Conservation (phyloP, 768 basidiomycete genomes). For the Tulasnella sp. region DNA sequence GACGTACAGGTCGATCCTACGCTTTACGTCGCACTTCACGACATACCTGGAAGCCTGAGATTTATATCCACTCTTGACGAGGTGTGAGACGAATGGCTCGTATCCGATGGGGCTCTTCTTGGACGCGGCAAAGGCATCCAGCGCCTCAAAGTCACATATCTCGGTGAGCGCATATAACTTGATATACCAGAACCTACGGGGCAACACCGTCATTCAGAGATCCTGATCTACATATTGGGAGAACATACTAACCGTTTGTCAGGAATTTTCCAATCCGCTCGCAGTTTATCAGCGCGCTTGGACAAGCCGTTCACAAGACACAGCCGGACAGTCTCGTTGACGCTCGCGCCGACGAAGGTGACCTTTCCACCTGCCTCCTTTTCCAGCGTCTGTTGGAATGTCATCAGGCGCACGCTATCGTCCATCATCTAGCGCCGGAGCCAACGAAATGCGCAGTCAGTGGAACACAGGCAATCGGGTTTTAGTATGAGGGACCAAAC, state of each 20-base stretch:
- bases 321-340: conserved; percentile 74
- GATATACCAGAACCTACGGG: conserved; percentile 94
- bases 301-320: conserved; percentile 69
- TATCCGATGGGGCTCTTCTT: conserved; percentile 93
- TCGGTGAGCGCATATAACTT: conserved; percentile 75
- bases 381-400: conserved; percentile 77
- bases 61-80: conserved; percentile 58
- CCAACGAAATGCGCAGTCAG: too few species aligned
- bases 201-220: neutral
- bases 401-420: conserved; percentile 64
- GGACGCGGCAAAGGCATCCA: conserved; percentile 77
- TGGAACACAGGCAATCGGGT: too few species aligned
- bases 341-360: conserved; percentile 67
- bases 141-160: conserved; percentile 72
- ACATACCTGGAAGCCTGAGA: conserved; percentile 75
- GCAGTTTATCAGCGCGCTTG: conserved; percentile 83
- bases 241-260: conserved; percentile 69
- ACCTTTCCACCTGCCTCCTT: conserved; percentile 72
- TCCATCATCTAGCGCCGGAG: conserved; percentile 75
- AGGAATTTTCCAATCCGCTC: conserved; percentile 83
- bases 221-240: neutral
- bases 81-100: conserved; percentile 74
- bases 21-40: conserved; percentile 69
- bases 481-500: conserved; percentile 15
- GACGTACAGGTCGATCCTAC: conserved; percentile 77